These are phyloP conservation scores for Fusarium nodosum DNA, from an alignment of 2,329 filamentous ascomycete genomes.

Conservation along the genomic window DNA sequence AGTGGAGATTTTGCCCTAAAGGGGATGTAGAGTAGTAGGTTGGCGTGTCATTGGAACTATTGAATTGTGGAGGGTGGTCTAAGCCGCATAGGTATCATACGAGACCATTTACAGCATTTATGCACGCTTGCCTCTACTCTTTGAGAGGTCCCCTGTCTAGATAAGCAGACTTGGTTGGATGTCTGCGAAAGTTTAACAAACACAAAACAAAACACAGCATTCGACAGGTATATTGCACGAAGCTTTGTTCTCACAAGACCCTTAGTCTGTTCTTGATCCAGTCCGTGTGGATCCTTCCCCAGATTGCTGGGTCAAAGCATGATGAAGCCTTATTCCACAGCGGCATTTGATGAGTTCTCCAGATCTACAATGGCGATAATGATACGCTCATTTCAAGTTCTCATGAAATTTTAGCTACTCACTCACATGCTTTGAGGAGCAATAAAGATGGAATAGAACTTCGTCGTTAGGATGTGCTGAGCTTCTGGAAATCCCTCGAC, in stretches of 20 bases:
- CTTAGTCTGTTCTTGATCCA: not conserved
- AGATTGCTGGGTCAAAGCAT: too few relatives aligned
- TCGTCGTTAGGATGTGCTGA: not conserved
- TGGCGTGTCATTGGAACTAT: not conserved
- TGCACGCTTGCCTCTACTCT: not conserved
- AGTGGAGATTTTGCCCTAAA: not conserved
- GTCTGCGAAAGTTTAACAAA: not conserved
- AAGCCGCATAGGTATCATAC: not conserved
- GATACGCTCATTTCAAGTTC: not conserved
- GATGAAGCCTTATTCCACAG: not conserved
- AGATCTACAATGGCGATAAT: not conserved
- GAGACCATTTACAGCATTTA: not conserved
- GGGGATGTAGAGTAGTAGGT: not conserved
- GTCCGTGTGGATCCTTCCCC: not conserved
- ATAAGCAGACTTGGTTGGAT: rapidly evolving
- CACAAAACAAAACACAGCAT: not conserved
- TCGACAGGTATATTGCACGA: not conserved
- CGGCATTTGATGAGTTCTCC: not conserved
- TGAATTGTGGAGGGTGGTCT: not conserved
- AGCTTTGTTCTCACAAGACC: not conserved
- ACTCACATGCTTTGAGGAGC: not conserved
- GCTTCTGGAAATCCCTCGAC: not conserved
- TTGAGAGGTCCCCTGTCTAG: not conserved
- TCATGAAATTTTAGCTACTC: rapidly evolving
- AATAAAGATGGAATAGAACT: not conserved